phyloP scores from a whole-genome alignment of 495 filamentous ascomycete species.

The Hypoxylon trugodes region DNA sequence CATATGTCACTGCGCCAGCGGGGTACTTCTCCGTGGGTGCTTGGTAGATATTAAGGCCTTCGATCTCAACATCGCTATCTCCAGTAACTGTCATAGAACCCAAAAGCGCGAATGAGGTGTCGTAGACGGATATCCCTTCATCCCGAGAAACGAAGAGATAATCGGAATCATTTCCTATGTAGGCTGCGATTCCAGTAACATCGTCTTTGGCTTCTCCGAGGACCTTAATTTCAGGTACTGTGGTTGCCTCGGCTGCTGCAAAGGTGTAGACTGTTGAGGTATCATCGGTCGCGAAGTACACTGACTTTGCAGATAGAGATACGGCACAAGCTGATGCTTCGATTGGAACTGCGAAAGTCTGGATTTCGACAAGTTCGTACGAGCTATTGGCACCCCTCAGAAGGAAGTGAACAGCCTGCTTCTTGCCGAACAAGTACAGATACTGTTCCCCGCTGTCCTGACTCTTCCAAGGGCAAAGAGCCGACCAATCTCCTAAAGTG shows the following conservation, averaged over 20 bases:
- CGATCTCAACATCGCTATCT: constrained; percentile 37
- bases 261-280: constrained; percentile 38
- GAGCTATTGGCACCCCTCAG: constrained; percentile 16
- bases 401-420: constrained; percentile 31
- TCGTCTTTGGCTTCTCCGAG: constrained; percentile 34
- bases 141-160: constrained; percentile 42
- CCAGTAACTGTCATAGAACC: constrained; percentile 35
- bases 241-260: constrained; percentile 32
- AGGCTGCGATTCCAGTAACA: constrained; percentile 40
- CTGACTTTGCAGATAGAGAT: constrained; percentile 32
- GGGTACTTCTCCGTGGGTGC: constrained; percentile 30
- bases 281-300: constrained; percentile 42
- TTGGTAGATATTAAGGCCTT: constrained; percentile 44
- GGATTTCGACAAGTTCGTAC: constrained; percentile 40
- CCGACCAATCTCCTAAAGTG: constrained; percentile 46
- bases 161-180: constrained; percentile 32
- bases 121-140: constrained; percentile 39
- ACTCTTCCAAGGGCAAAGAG: constrained; percentile 45
- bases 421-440: constrained; percentile 46
- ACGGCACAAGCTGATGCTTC: constrained; percentile 42
- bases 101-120: constrained; percentile 27
- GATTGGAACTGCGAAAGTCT: constrained; percentile 39
- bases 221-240: constrained; percentile 35
- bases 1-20: constrained; percentile 35
- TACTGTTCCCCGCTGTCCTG: constrained; percentile 43